Base-by-base conservation (phyloP, 768 basidiomycete species). In the Hericium erinaceus region DNA sequence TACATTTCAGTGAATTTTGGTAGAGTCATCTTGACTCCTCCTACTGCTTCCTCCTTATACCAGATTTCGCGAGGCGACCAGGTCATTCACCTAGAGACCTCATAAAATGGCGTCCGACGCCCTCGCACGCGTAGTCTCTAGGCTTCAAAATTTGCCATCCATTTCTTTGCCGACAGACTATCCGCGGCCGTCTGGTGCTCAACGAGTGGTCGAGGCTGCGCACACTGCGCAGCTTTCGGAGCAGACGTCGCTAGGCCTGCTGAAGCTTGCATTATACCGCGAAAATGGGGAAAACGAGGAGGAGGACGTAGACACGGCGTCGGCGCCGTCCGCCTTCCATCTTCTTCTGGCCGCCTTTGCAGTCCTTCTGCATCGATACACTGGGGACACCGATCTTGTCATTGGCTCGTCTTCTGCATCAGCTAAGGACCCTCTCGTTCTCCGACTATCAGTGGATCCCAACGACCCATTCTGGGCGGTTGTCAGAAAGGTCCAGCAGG, bases 131-230 rank as follows among this genome's bases (percentile, higher is more conserved):
- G 83, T 87, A 22, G 64, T 86, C 15, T 70, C 77, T 22, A 77
- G 88, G 62, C 76, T 98, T 20, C 84, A 87, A 68, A 87, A 86
- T 66, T 72, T 95, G 2, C 95, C 97, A 1, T 86, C 89, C 4
- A 86, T 98, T 62, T 91, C 92, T 7, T 75, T 99, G 37, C 95
- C 97, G 0, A 95, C 95, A 0, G 97, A 98, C 71, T 99, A 97
- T 69, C 95, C 95, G 2, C 77, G 95, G 56, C 86, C 90, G 28
- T 76, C 84, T 6, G 84, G 80, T 16, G 73, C 81, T 16, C 80
- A 83, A 70, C 88, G 83, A 64, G 75, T 93, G 18, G 85, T 99
- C 67, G 95, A 98, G 66, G 87, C 94, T 11, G 85, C 81, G 6
- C 83, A 94, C 67, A 65, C 79, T 11, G 77, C 85, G 46, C 76